These are phyloP conservation scores for Letharia columbiana DNA, from an alignment of 495 filamentous ascomycete species.

Conservation along the genomic window DNA sequence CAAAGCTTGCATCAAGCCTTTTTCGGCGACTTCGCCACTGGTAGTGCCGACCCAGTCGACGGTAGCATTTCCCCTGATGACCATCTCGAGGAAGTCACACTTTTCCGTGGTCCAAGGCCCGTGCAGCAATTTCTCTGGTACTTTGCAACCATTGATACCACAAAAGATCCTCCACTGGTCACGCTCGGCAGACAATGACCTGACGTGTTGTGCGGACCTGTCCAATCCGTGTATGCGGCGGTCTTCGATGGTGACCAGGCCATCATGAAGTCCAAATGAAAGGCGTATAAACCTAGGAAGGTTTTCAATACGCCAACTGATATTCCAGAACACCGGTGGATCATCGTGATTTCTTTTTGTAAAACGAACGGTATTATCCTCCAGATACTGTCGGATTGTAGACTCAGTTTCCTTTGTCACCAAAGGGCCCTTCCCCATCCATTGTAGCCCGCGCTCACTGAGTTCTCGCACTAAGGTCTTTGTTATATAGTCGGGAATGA, in stretches of 20 bases:
- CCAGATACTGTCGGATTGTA: slow-evolving; percentile 8
- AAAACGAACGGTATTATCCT: slow-evolving; percentile 5
- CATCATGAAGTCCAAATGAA: slow-evolving; percentile 3
- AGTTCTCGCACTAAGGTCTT: slow-evolving; percentile 10
- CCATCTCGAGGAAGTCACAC: slow-evolving; percentile 35
- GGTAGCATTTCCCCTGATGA: slow-evolving; percentile 15
- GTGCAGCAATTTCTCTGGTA: slow-evolving; percentile 29
- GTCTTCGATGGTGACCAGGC: slow-evolving; percentile 2
- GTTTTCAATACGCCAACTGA: not conserved
- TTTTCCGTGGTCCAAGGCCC: slow-evolving; percentile 38
- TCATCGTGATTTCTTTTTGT: not conserved
- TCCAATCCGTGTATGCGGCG: not conserved
- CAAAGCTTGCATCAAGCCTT: slow-evolving; percentile 20
- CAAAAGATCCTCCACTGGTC: slow-evolving; percentile 4
- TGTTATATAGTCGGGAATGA: slow-evolving; percentile 11
- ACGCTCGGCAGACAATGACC: not conserved
- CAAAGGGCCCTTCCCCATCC: slow-evolving; percentile 6
- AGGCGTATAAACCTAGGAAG: not conserved
- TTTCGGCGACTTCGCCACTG: slow-evolving; percentile 19
- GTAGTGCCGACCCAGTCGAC: slow-evolving; percentile 18
- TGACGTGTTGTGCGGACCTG: no score
- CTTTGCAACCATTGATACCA: slow-evolving; percentile 7
- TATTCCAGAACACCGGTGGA: slow-evolving; percentile 1
- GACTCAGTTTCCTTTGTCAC: slow-evolving; percentile 5
- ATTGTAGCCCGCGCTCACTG: slow-evolving; percentile 4